These are phyloP conservation scores for Delonix regia DNA, from an alignment of 306 rosid genomes.

Conservation along the genomic window DNA sequence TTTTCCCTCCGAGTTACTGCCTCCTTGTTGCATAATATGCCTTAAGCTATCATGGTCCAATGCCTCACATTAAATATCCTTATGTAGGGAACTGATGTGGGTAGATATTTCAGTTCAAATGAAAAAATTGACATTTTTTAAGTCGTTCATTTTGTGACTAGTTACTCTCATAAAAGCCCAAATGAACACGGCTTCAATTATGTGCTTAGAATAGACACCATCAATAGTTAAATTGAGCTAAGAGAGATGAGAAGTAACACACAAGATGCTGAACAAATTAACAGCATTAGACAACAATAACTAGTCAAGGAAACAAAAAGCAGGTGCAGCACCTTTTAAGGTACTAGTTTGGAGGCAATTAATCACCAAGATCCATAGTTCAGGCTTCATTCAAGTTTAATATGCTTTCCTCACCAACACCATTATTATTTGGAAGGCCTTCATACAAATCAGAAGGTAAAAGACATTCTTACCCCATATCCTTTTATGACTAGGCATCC, in stretches of 20 bases:
- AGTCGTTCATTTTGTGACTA: neutral
- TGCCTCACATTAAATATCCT: neutral
- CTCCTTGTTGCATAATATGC: neutral
- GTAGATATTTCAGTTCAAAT: conserved; percentile 10
- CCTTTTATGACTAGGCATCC: neutral
- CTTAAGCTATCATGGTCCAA: neutral
- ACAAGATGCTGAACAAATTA: neutral
- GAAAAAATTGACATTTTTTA: neutral
- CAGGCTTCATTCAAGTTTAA: neutral
- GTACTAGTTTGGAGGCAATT: neutral
- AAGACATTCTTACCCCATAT: neutral
- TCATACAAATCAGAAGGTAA: neutral
- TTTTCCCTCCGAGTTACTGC: neutral
- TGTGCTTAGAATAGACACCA: neutral
- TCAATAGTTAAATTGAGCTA: neutral
- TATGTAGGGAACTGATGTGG: neutral
- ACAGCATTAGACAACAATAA: neutral
- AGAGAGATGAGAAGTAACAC: neutral
- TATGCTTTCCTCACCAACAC: neutral
- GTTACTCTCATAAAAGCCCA: neutral
- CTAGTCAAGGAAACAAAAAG: neutral
- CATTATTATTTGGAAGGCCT: neutral
- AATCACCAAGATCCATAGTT: neutral
- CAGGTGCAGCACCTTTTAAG: neutral
- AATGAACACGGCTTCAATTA: neutral